phyloP scores from a whole-genome alignment of 225 moss, liverwort and hornwort species.

The Antitrichia curtipendula region DNA sequence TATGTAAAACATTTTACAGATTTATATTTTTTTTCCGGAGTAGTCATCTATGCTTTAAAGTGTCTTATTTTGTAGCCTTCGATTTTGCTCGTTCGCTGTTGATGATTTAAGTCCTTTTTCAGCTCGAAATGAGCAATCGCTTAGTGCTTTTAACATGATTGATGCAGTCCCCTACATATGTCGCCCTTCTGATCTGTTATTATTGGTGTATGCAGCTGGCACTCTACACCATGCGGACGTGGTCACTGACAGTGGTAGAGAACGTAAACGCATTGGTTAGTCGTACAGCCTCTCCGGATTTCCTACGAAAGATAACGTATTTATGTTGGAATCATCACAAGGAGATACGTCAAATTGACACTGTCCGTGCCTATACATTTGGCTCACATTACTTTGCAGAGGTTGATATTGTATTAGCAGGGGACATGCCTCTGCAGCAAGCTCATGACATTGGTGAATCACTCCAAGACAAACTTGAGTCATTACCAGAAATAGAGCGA shows the following conservation, averaged over 20 bases:
- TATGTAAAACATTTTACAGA: background rate
- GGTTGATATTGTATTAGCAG: constrained; percentile 80
- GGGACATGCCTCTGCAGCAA: constrained; percentile 73
- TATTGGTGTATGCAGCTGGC: constrained; percentile 48
- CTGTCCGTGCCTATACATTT: constrained; percentile 89
- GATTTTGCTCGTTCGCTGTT: background rate
- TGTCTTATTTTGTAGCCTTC: background rate
- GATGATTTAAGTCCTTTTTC: background rate
- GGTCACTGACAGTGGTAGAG: constrained; percentile 76
- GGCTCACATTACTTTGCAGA: constrained; percentile 91
- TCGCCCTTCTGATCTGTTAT: background rate
- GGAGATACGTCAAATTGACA: constrained; percentile 84
- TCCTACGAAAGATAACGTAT: constrained; percentile 70
- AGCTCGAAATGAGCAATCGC: background rate
- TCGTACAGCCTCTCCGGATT: constrained; percentile 80
- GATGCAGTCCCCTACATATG: background rate
- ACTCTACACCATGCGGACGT: constrained; percentile 89
- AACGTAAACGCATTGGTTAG: constrained; percentile 85
- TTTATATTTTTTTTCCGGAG: background rate
- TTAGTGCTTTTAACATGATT: background rate
- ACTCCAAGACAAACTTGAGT: constrained; percentile 86
- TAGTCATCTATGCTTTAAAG: background rate
- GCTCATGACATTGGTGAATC: constrained; percentile 94
- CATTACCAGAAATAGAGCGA: constrained; percentile 83
- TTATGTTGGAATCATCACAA: constrained; percentile 94